These are phyloP conservation scores for Syzygium aromaticum DNA, from an alignment of 345 rosid species.

Conservation along the genomic window DNA sequence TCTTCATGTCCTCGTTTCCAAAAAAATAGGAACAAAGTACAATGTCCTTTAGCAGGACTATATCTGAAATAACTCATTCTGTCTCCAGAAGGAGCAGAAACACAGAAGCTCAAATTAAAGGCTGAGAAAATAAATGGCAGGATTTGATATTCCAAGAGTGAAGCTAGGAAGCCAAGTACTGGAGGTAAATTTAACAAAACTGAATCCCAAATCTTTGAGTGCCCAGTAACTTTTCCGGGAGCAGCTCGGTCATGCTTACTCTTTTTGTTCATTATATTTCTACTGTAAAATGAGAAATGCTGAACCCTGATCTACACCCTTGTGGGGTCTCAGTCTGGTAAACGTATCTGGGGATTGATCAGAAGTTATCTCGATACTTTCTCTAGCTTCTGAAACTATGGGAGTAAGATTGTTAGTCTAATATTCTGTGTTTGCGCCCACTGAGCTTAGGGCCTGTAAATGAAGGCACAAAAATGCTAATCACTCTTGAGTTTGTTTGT, in stretches of 20 bases:
- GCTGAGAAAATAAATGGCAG: constrained; percentile 2
- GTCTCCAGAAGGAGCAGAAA: neutral
- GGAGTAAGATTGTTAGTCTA: neutral
- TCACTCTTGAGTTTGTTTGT: neutral
- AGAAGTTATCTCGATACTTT: neutral
- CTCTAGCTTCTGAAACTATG: neutral
- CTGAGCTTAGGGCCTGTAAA: neutral
- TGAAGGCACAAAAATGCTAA: neutral
- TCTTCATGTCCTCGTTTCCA: too few species aligned
- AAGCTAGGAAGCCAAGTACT: constrained; percentile 38
- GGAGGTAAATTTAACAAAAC: constrained; percentile 12
- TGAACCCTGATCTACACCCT: neutral
- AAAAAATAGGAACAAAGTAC: too few species aligned
- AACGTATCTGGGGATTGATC: neutral
- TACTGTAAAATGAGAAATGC: neutral
- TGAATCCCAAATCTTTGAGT: neutral
- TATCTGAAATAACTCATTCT: neutral
- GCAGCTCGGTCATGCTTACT: neutral
- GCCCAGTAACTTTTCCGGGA: neutral
- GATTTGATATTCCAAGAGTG: constrained; percentile 18
- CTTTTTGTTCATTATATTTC: neutral
- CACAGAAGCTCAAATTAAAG: neutral
- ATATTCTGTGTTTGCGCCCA: neutral
- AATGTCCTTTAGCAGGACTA: too few species aligned
- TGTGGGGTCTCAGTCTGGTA: neutral